Base-by-base conservation (phyloP, 2,329 filamentous ascomycete genomes). In the Scedosporium aurantiacum region DNA sequence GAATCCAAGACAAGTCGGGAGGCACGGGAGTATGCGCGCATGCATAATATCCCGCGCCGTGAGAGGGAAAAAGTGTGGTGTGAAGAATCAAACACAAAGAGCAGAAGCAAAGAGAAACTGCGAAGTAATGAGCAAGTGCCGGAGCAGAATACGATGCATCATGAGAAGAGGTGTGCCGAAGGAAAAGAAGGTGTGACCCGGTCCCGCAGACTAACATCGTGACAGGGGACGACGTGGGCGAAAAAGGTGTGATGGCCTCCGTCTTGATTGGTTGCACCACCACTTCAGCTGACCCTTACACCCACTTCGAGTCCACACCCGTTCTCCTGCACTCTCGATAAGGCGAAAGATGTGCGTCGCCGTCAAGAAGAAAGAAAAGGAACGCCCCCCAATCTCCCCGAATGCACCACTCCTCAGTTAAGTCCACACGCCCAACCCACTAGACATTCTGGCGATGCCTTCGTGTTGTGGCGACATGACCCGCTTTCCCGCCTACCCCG, bases 391-490 rank as follows among this genome's bases (percentile, higher is more conserved):
- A 37, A 37, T 37, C 32, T 37, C 32, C 14, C 32, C 32, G 32
- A 37, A 37, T 37, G 32, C 32, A 37, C 32, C 32, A 37, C 32
- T 37, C 32, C 32, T 37, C 32, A 37, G 10, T 37, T 10, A 12
- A 37, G 50, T 54, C 23, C 50, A 54, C 50, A 21, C 50, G 50
- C 7, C 23, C 50, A 28, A 23, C 23, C 23, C 23, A 23, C 50
- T 27, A 6, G 23, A 12, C 18, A 18, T 23, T 54, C 21, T 54
- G 23, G 50, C 50, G 23, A 27, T 27, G 5, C 50, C 32, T 71
- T 67, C 18, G 61, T 61, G 43, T 73, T 70, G 58, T 32, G 27
- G n/a, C 55, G 27, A 37, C 55, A 18, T 37, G 55, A 32, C 55
- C 27, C 55, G 32, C 28, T 57, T 16, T 57, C 27, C 55, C 32